These are phyloP conservation scores for Rosa persica DNA, from an alignment of 306 rosid species.

Conservation along the genomic window DNA sequence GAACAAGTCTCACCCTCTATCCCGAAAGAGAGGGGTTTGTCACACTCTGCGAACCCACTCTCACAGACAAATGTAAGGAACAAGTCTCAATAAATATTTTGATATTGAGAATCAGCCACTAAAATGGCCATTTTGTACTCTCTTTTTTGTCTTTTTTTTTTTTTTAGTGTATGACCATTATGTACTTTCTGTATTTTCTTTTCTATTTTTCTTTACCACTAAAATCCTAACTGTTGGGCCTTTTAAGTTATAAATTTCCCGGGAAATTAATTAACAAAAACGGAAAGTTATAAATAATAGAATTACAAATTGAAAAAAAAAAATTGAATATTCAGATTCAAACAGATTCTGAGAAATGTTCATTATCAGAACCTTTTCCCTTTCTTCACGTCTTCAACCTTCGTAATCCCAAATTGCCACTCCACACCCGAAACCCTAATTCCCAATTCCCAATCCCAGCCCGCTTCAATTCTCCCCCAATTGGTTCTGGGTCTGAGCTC, in stretches of 20 bases:
- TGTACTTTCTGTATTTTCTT: too few relatives aligned
- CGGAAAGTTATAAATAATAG: neutral
- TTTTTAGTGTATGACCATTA: too few relatives aligned
- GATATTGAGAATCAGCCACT: too few relatives aligned
- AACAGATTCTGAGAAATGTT: conserved; percentile 14
- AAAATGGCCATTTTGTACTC: neutral
- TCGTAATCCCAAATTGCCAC: neutral
- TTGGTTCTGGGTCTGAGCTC: neutral
- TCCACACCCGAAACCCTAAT: neutral
- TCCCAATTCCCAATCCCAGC: neutral
- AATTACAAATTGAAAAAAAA: conserved; percentile 7
- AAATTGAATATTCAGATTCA: conserved; percentile 25
- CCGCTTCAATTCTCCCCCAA: conserved; percentile 13
- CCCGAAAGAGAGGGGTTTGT: too few relatives aligned
- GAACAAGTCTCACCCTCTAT: too few relatives aligned
- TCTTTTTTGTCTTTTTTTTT: too few relatives aligned
- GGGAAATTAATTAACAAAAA: neutral
- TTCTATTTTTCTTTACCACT: neutral
- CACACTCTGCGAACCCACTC: too few relatives aligned
- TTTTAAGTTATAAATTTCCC: neutral
- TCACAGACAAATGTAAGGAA: too few relatives aligned
- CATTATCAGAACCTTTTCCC: conserved; percentile 26
- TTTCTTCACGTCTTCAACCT: conserved; percentile 38
- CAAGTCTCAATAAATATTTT: too few relatives aligned
- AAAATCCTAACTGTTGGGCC: too few relatives aligned